Base-by-base conservation (phyloP, 805 yeast genomes). In the Kodamaea sagamina region DNA sequence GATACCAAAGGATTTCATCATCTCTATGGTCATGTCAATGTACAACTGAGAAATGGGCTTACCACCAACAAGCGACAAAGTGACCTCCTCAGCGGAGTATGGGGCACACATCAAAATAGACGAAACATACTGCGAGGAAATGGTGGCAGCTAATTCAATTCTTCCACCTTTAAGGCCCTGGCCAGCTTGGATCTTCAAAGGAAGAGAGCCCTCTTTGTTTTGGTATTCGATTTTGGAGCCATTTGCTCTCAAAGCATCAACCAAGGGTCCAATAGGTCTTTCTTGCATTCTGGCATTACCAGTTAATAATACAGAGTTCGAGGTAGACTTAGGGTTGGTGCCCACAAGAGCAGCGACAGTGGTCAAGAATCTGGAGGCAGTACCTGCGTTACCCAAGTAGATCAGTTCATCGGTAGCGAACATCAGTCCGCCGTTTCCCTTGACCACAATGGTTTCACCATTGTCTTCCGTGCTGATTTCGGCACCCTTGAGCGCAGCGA, bases 261-360 rank as follows among this genome's bases (percentile, higher is more conserved):
- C 97, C 44, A 93, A 75, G 2, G 98, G 97, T 24, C 96, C 98
- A 55, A 89, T 88, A 13, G 99, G 99, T 55, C 99, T 78, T 64
- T 90, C 95, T 65, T 90, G 95, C 99, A 93, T 93, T 65, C 99
- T 80, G 39, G 87, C 84, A 65, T 93, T 93, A 53, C 99, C 99
- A 1, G 98, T 93, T 49, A 93, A 74, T 5, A 81, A 68, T 21
- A 89, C 81, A 46, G 71, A 58, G 25, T 74, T 68, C 29, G 49
- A 42, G n/a, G 59, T 42, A 4, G 25, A 29, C n/a, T 49, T 41
- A 25, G 57, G 37, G 21, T 81, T 70, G 21, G 55, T 39, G 15
- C 77, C 72, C 4, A 86, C 95, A 47, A 90, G 71, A n/a, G 96
- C 78, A 13, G 96, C 96, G 21, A 93, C 92, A 2, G 97, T 80